phyloP scores from a whole-genome alignment of 148 eudicot genomes.

The Chenopodium formosanum region DNA sequence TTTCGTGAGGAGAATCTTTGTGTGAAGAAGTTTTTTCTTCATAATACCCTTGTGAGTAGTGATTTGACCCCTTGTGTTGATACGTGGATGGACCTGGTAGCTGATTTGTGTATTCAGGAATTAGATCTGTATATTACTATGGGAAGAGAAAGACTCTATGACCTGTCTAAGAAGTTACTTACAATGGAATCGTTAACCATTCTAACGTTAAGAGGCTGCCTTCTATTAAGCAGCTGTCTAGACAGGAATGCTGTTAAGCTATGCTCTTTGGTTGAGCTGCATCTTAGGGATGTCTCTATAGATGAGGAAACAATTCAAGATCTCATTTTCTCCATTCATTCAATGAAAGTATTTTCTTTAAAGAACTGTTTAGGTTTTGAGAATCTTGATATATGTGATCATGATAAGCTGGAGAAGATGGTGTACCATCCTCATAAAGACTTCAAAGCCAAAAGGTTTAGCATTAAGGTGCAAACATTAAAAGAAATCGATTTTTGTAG shows the following conservation, averaged over 20 bases:
- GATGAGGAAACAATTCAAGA: slow-evolving; percentile 14
- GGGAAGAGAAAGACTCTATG: slow-evolving; percentile 20
- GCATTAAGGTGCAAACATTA: slow-evolving; percentile 10
- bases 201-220: slow-evolving; percentile 17
- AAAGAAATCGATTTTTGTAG: slow-evolving; percentile 21
- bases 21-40: slow-evolving; percentile 20
- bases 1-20: slow-evolving; percentile 16
- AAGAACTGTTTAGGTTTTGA: slow-evolving; percentile 18
- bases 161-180: slow-evolving; percentile 16
- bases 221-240: neutral
- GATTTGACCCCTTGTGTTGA: slow-evolving; percentile 23
- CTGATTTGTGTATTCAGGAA: slow-evolving; percentile 19
- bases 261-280: slow-evolving; percentile 15
- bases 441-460: neutral
- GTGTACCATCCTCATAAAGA: slow-evolving; percentile 12
- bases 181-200: slow-evolving; percentile 16
- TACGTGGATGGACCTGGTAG: slow-evolving; percentile 22
- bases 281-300: slow-evolving; percentile 17
- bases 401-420: slow-evolving; percentile 24
- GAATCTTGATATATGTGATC: slow-evolving; percentile 16
- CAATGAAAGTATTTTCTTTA: slow-evolving; percentile 21
- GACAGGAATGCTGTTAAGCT: slow-evolving; percentile 10
- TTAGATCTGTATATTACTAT: slow-evolving; percentile 19
- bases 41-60: slow-evolving; percentile 25
- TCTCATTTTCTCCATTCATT: slow-evolving; percentile 14